A percentile compares a stretch with the other conserved stretches of the same genome.
These are phyloP conservation scores for Agrocybe praecox DNA, from an alignment of 768 basidiomycete species.

Conservation along the genomic window DNA sequence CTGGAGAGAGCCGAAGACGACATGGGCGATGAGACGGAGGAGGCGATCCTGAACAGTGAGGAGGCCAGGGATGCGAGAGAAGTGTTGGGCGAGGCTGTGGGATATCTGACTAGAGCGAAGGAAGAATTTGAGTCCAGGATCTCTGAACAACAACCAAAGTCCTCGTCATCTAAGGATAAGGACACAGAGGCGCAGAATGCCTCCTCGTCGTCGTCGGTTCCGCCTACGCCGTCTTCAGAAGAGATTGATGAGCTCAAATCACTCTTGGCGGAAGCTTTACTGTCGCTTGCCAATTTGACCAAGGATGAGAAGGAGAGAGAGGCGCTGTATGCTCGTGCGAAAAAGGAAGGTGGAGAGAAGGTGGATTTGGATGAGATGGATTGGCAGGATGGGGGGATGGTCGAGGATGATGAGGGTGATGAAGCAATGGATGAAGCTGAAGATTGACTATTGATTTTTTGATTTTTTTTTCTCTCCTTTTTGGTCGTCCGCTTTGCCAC, in stretches of 20 bases:
- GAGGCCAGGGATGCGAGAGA: conserved; percentile 61
- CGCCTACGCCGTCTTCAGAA: neutral
- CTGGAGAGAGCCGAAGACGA: conserved; percentile 43
- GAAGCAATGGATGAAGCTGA: too few relatives aligned
- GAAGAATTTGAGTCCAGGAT: conserved; percentile 17
- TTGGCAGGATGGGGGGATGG: conserved; percentile 6
- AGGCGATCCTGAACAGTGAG: conserved; percentile 37
- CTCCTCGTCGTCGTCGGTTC: neutral
- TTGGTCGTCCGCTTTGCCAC: too few relatives aligned
- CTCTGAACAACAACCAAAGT: conserved; percentile 14
- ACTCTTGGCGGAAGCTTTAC: conserved; percentile 55
- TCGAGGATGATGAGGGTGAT: too few relatives aligned
- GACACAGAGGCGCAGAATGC: neutral
- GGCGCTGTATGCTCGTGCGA: conserved; percentile 52
- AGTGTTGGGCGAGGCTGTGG: conserved; percentile 45
- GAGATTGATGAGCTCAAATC: conserved; percentile 27
- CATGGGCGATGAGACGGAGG: conserved; percentile 11
- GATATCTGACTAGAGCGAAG: conserved; percentile 43
- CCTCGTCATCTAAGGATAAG: conserved; percentile 1
- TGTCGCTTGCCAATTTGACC: conserved; percentile 63
- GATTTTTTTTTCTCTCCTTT: neutral
- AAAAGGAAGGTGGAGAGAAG: conserved; percentile 36
- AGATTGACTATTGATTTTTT: neutral
- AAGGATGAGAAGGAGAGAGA: conserved; percentile 48
- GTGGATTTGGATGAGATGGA: conserved; percentile 5